phyloP scores from a whole-genome alignment of 169 alveolate species.

The Babesia caballi region DNA sequence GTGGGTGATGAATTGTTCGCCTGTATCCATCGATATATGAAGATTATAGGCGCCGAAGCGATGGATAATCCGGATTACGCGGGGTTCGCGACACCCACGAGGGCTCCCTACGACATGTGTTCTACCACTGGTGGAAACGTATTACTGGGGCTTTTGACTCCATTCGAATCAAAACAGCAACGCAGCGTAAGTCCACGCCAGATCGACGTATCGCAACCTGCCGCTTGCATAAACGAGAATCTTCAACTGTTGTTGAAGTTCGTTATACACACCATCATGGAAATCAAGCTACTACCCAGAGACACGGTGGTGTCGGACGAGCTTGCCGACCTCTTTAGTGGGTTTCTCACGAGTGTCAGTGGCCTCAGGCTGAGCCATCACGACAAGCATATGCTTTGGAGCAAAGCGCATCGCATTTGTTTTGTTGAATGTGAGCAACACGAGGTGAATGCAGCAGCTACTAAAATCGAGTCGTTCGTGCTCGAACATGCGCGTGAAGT shows the following conservation, averaged over 20 bases:
- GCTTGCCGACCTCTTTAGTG: background rate
- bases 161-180: background rate
- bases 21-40: constrained; percentile 12
- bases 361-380: background rate
- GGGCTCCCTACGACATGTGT: background rate
- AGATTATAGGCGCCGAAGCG: background rate
- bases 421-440: background rate
- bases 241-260: background rate
- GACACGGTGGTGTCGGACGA: background rate
- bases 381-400: background rate
- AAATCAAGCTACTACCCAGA: background rate
- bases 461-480: no score
- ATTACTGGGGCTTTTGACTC: constrained; percentile 1
- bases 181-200: background rate
- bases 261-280: constrained; percentile 1
- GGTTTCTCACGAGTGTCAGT: background rate
- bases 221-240: background rate
- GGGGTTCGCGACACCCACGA: background rate
- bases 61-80: background rate
- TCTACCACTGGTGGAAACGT: background rate
- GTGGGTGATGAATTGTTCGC: constrained; percentile 3
- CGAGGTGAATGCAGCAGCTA: background rate
- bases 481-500: no score
- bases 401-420: constrained; percentile 1
- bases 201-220: background rate